Base-by-base conservation (phyloP, 768 basidiomycete genomes). In the Glaciozyma antarctica region DNA sequence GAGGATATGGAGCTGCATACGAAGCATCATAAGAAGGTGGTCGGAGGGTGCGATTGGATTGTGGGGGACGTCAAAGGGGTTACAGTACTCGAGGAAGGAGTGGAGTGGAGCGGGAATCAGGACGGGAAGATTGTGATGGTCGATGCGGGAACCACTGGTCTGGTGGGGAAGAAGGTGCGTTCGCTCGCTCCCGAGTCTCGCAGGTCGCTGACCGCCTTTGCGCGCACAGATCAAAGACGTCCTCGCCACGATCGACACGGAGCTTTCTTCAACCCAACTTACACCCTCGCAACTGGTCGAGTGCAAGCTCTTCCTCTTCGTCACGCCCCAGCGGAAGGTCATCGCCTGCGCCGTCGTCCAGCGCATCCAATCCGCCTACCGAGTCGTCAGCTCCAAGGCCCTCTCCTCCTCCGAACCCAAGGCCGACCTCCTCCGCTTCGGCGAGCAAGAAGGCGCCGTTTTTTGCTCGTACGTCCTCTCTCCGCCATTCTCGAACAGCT, bases 381-480 rank as follows among this genome's bases (percentile, higher is more conserved):
- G 53, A 19, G 65, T 69, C 53, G 64, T 71, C 45, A 22, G 58
- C 15, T 41, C 47, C 19, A 41, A 48, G 24, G 57, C 28, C 0
- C 22, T 7, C n/a, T n/a, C 57, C 57, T 45, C 57, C 2, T 8
- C 49, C 2, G 15, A 21, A 3, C 34, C 21, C 55, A 12, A 21
- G 45, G 21, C 28, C 26, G 47, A 41, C 12, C 61, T 69, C 49
- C 44, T 71, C 34, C 34, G 62, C 7, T 71, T 71, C 30, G 72
- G 65, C 16, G 72, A 69, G 32, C 67, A 67, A 44, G 30, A 64
- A 3, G 56, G 68, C 32, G 70, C 70, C 13, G 55, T 73, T 17
- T 70, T 71, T 32, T 73, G 72, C 68, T 69, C 68, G 72, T 73
- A 15, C 28, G 72, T 65, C 1, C 28, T 34, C n/a, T 28, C 28